Conservation (phyloP, 306 rosid species). For the Cucurbita moschata region DNA sequence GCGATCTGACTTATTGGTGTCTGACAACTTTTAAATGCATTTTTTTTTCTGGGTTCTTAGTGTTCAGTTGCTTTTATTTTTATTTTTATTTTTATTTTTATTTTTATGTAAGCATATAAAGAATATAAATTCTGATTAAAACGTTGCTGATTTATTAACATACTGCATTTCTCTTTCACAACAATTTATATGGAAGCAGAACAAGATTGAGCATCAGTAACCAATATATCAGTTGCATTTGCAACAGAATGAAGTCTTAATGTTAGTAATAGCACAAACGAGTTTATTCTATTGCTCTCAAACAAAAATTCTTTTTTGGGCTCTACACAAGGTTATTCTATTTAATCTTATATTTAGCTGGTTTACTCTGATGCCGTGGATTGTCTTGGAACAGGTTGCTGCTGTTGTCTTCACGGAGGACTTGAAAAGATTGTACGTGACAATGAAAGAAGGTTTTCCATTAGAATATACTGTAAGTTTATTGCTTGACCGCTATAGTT, state of each 20-base stretch:
- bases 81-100: not conserved
- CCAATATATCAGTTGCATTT: not conserved
- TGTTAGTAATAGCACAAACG: not conserved
- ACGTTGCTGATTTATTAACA: not conserved
- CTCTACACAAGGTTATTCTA: not conserved
- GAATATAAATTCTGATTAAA: not conserved
- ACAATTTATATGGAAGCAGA: not conserved
- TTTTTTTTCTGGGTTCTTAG: not conserved
- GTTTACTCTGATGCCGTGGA: constrained; percentile 18
- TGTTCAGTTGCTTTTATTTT: not conserved
- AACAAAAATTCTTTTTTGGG: not conserved
- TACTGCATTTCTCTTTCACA: not conserved
- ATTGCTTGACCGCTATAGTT: not conserved
- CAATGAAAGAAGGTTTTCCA: constrained; percentile 97
- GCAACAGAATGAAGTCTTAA: not conserved
- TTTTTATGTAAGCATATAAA: not conserved
- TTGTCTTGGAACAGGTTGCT: constrained; percentile 61
- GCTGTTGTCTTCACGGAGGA: constrained; percentile 87
- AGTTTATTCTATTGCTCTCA: not conserved
- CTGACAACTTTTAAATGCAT: not conserved
- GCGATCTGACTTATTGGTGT: constrained; percentile 2
- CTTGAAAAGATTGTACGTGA: constrained; percentile 63
- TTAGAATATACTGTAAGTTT: constrained; percentile 73
- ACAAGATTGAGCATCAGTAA: not conserved
- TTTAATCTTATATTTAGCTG: constrained; percentile 1